phyloP scores from a whole-genome alignment of 148 eudicot species.

The Agrostemma githago region DNA sequence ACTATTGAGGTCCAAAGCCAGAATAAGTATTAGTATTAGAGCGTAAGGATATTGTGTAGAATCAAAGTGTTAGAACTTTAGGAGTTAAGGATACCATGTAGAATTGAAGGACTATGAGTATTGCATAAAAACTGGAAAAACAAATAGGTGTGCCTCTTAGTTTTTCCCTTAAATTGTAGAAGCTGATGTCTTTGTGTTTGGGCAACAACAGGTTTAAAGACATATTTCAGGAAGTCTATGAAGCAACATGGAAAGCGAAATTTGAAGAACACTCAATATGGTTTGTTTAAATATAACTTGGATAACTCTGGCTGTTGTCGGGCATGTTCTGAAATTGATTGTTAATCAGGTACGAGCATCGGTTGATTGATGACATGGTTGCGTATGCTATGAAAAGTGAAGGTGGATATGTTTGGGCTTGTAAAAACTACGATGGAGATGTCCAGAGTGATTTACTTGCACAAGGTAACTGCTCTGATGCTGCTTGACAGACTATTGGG shows the following conservation, averaged over 20 bases:
- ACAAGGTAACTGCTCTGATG: slow-evolving; percentile 42
- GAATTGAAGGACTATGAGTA: no score
- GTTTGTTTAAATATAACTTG: slow-evolving; percentile 28
- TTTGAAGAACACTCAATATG: slow-evolving; percentile 84
- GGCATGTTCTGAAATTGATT: background rate
- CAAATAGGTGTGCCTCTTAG: background rate
- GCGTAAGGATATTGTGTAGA: no score
- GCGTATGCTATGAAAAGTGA: slow-evolving; percentile 94
- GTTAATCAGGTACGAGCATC: slow-evolving; percentile 79
- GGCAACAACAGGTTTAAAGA: slow-evolving; percentile 66
- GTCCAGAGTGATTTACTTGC: slow-evolving; percentile 97
- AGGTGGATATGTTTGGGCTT: slow-evolving; percentile 98
- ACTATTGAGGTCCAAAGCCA: background rate
- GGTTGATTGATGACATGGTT: slow-evolving; percentile 96
- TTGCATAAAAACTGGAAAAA: no score
- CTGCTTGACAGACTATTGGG: background rate
- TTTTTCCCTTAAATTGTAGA: background rate
- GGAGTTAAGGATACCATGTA: no score
- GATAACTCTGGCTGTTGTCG: background rate
- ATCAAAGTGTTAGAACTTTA: no score
- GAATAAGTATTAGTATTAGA: background rate
- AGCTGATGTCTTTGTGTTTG: slow-evolving; percentile 3
- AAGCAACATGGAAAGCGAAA: slow-evolving; percentile 68
- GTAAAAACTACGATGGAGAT: slow-evolving; percentile 96
- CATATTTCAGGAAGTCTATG: slow-evolving; percentile 88